Evolutionary conservation across 495 filamentous ascomycete species (phyloP), one percentile per base, ranked within the genome.

Genomic region (Xylaria venustula): DNA sequence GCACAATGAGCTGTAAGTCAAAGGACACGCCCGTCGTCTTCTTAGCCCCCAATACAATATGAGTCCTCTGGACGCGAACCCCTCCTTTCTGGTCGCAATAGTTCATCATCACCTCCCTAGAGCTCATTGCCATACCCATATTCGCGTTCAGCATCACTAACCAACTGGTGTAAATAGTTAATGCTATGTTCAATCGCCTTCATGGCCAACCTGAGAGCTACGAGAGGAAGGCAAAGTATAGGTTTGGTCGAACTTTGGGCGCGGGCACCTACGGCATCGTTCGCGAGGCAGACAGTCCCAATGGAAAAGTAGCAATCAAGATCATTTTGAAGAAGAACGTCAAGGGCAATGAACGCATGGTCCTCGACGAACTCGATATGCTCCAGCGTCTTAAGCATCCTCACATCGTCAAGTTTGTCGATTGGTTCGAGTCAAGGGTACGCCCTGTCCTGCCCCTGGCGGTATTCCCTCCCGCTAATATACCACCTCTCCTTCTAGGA

Each of bases 291-390:
- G 92, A 97, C 54, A 79, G 85, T 52, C 83, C 87, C 22, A 85
- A 82, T 14, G 90, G 91, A 63, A 96, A 96, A 77, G 94, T 96
- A 44, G 94, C 94, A 19, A 83, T 99, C 72, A 99, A 99, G 82
- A 98, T 99, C 72, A 99, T 99, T 71, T 81, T 99, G 65, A 99
- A 99, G 86, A 97, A 97, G 78, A 97, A 96, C 78, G 94, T 99
- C 69, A 91, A 91, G 61, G 95, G 94, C 55, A 98, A 98, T 66
- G 94, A 99, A 77, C 85, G 86, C 71, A 99, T 99, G 94, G 94
- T 99, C 28, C 92, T 95, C 71, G 95, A 98, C 77, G 94, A 99
- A 79, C 81, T 99, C 67, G 84, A 91, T 57, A 88, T 99, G 84
- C 80, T 99, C 64, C 91, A 96, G 77, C 80, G 83, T 36, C 85